These are phyloP conservation scores for Massariosphaeria phaeospora DNA, from an alignment of 495 filamentous ascomycete species.

Conservation along the genomic window DNA sequence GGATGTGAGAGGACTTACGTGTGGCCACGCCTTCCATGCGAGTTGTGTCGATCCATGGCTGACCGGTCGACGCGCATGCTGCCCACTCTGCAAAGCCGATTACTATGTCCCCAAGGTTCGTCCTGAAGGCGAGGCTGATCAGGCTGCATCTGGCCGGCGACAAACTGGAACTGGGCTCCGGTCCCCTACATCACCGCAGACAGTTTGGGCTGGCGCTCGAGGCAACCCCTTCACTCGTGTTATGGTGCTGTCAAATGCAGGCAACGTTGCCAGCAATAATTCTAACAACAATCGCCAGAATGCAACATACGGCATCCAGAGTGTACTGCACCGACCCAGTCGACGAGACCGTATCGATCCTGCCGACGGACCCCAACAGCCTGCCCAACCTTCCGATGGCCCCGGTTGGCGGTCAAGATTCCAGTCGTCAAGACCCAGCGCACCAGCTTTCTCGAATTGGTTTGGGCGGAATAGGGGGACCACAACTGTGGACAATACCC, in stretches of 20 bases:
- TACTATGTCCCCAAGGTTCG: slow-evolving; percentile 90
- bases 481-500: slow-evolving; percentile 1
- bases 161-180: slow-evolving; percentile 19
- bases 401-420: slow-evolving; percentile 13
- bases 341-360: slow-evolving; percentile 11
- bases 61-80: slow-evolving; percentile 86
- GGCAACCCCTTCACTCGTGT: slow-evolving; percentile 30
- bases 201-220: slow-evolving; percentile 15
- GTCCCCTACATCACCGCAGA: slow-evolving; percentile 23
- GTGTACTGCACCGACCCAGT: slow-evolving; percentile 11
- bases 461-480: slow-evolving; percentile 20
- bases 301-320: slow-evolving; percentile 1
- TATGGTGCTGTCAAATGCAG: slow-evolving; percentile 11
- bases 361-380: not conserved
- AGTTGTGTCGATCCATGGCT: slow-evolving; percentile 94
- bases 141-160: slow-evolving; percentile 11
- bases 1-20: slow-evolving; percentile 87
- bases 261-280: not conserved
- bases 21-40: slow-evolving; percentile 94
- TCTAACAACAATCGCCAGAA: slow-evolving; percentile 6
- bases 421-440: not conserved
- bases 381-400: not conserved
- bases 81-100: slow-evolving; percentile 93
- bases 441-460: slow-evolving; percentile 10
- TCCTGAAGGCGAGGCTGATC: slow-evolving; percentile 38